Evolutionary conservation across 495 filamentous ascomycete species (phyloP).

Genomic region (Hypomontagnella submonticulosa): DNA sequence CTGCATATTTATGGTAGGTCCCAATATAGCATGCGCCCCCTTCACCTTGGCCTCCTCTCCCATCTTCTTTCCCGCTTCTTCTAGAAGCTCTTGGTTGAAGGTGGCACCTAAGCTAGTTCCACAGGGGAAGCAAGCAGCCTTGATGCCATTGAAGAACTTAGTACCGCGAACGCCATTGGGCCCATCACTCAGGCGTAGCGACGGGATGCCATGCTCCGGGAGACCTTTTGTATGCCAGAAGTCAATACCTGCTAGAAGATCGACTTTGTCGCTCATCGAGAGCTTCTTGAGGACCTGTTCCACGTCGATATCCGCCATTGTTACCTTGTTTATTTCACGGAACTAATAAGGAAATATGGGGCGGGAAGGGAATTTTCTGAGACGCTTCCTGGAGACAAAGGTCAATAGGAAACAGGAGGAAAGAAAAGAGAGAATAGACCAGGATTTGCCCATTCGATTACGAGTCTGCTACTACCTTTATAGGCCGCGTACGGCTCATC

Average conservation of each 20-base stretch:
- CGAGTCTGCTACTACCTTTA: constrained; percentile 20
- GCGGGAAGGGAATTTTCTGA: not conserved
- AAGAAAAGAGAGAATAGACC: not conserved
- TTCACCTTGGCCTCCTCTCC: constrained; percentile 76
- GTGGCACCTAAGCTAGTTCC: constrained; percentile 77
- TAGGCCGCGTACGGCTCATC: constrained; percentile 20
- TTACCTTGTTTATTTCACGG: too few species aligned
- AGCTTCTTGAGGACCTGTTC: constrained; percentile 71
- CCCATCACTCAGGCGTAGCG: constrained; percentile 75
- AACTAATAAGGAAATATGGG: not conserved
- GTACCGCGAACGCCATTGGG: constrained; percentile 81
- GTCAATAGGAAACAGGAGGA: not conserved
- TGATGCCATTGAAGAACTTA: constrained; percentile 76
- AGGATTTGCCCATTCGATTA: constrained; percentile 11
- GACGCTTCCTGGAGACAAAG: not conserved
- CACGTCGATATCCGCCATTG: constrained; percentile 70
- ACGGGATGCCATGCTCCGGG: constrained; percentile 66
- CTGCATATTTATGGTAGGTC: constrained; percentile 82
- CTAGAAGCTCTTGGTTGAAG: constrained; percentile 72
- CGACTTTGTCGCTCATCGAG: constrained; percentile 69
- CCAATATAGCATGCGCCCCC: constrained; percentile 75
- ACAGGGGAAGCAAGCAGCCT: constrained; percentile 75
- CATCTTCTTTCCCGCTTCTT: constrained; percentile 69
- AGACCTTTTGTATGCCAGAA: constrained; percentile 74
- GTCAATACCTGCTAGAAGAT: constrained; percentile 68